Percentiles rank a stretch among this genome's conserved stretches.
Evolutionary conservation across 2,329 filamentous ascomycete genomes (phyloP).

Genomic region (Beauveria sp.): DNA sequence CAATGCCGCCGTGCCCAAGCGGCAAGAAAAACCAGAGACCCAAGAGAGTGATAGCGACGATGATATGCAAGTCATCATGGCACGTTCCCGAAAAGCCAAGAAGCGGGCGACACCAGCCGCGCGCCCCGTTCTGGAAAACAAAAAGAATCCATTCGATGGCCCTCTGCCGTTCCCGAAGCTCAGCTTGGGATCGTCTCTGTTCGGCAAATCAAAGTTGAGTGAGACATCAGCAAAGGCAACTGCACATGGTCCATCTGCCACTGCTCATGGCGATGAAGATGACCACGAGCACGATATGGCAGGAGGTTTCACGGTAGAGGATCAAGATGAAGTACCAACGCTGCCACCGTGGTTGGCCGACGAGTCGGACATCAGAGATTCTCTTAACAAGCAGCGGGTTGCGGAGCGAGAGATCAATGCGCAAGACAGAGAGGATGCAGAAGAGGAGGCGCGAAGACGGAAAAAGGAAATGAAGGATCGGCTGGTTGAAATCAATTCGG

Average conservation of each 20-base stretch:
- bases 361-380: constrained; percentile 57
- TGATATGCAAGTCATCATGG: constrained; percentile 69
- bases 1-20: constrained; percentile 49
- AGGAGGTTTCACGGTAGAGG: constrained; percentile 29
- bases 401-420: constrained; percentile 55
- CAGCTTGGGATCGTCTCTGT: constrained; percentile 57
- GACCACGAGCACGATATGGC: constrained; percentile 19
- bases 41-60: constrained; percentile 65
- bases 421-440: constrained; percentile 49
- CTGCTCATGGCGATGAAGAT: constrained; percentile 14
- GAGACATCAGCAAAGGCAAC: constrained; percentile 7
- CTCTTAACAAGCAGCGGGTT: constrained; percentile 50
- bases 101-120: constrained; percentile 37
- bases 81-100: constrained; percentile 56
- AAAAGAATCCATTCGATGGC: constrained; percentile 61
- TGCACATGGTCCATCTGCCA: not conserved
- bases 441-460: constrained; percentile 46
- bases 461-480: constrained; percentile 36
- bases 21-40: constrained; percentile 17
- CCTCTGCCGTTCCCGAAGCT: constrained; percentile 89
- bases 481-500: constrained; percentile 56
- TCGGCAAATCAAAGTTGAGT: constrained; percentile 33
- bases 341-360: constrained; percentile 72
- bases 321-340: constrained; percentile 28
- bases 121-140: constrained; percentile 39